phyloP scores from a whole-genome alignment of 176 grass and related monocot genomes.

The Echinochloa phyllopogon region DNA sequence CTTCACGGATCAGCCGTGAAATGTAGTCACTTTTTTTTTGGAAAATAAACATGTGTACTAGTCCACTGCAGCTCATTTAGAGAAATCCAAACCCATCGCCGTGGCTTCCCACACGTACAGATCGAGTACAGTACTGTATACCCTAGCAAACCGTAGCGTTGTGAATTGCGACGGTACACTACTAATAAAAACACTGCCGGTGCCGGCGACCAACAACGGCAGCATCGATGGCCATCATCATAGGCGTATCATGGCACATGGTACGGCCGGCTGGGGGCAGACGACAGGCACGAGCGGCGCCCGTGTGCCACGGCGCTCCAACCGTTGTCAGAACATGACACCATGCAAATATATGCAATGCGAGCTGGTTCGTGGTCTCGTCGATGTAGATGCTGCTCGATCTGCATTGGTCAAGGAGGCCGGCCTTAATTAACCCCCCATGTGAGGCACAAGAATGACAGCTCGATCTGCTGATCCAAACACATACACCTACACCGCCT shows the following conservation, averaged over 20 bases:
- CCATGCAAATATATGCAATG: too few species aligned
- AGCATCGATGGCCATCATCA: too few species aligned
- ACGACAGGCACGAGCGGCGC: neutral
- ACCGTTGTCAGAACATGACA: conserved; percentile 32
- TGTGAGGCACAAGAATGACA: conserved; percentile 35
- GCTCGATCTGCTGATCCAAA: conserved; percentile 33
- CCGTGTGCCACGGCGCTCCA: conserved; percentile 35
- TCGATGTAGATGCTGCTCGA: neutral
- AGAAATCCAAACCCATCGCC: neutral
- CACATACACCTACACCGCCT: neutral
- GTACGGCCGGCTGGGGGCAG: neutral
- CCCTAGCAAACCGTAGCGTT: neutral
- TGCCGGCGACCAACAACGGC: neutral
- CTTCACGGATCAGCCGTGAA: neutral
- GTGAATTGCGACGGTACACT: neutral
- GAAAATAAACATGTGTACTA: too few species aligned
- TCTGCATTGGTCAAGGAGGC: conserved; percentile 16
- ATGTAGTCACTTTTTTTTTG: neutral
- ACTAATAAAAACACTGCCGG: neutral
- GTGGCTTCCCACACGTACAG: neutral
- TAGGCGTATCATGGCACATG: conserved; percentile 7
- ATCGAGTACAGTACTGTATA: too few species aligned
- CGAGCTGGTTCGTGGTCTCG: too few species aligned
- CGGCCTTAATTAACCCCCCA: conserved; percentile 36
- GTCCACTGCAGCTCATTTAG: neutral